Percentiles rank a stretch among this genome's conserved stretches.
Evolutionary conservation across 2,329 filamentous ascomycete species (phyloP).

Genomic region (Apiospora marii): DNA sequence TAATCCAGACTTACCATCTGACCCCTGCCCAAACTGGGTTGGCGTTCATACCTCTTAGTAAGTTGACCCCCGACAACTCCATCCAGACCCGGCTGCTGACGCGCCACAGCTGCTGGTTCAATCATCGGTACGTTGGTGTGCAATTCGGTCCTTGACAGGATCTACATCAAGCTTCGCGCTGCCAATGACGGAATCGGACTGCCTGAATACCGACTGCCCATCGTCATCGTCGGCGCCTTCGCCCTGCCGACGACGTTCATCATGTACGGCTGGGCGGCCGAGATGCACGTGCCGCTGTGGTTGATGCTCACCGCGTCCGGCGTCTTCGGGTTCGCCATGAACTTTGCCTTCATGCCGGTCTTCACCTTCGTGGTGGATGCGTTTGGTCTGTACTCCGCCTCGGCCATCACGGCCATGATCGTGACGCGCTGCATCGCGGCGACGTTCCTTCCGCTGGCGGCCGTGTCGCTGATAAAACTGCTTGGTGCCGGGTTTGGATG

Average conservation of each 20-base stretch:
- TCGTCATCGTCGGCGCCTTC: constrained; percentile 56
- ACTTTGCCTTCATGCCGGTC: constrained; percentile 57
- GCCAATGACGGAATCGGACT: constrained; percentile 48
- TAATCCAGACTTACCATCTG: constrained; percentile 56
- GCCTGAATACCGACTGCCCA: constrained; percentile 63
- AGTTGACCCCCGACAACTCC: constrained; percentile 30
- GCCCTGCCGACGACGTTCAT: constrained; percentile 53
- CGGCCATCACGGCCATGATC: constrained; percentile 64
- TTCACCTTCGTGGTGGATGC: constrained; percentile 66
- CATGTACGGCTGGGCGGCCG: constrained; percentile 60
- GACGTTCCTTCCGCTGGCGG: constrained; percentile 62
- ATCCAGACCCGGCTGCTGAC: constrained; percentile 28
- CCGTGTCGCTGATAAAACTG: constrained; percentile 53
- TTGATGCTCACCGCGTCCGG: constrained; percentile 53
- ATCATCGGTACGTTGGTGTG: constrained; percentile 55
- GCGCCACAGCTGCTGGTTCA: constrained; percentile 55
- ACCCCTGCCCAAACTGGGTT: constrained; percentile 60
- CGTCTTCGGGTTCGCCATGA: constrained; percentile 54
- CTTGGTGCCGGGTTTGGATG: constrained; percentile 63
- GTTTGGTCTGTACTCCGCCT: constrained; percentile 62
- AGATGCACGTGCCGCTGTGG: constrained; percentile 50
- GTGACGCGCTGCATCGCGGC: constrained; percentile 62
- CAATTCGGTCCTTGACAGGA: constrained; percentile 59
- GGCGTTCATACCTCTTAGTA: constrained; percentile 63
- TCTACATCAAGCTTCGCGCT: constrained; percentile 58